Conservation (phyloP, 164 flowering plant species). For the Nelumbo lutea region DNA sequence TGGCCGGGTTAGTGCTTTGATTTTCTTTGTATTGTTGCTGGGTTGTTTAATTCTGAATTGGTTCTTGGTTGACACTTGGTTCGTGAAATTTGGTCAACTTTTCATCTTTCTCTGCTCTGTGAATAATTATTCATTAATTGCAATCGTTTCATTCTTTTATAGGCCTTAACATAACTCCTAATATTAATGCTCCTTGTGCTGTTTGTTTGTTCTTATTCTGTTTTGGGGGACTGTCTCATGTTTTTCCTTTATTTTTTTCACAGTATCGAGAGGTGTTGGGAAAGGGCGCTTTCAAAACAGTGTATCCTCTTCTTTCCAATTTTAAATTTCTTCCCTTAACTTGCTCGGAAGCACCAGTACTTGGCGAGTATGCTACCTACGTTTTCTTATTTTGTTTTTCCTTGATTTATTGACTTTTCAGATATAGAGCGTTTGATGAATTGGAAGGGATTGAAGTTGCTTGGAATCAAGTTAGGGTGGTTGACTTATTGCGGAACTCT, state of each 20-base stretch:
- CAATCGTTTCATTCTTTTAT: neutral
- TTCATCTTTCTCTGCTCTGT: constrained; percentile 5
- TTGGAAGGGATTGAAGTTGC: constrained; percentile 65
- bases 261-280: constrained; percentile 63
- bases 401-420: constrained; percentile 18
- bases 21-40: neutral
- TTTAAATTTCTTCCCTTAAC: neutral
- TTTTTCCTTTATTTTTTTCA: constrained; percentile 8
- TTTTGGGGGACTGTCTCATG: neutral
- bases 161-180: neutral
- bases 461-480: constrained; percentile 63
- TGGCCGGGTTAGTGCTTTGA: constrained; percentile 37
- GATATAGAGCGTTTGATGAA: constrained; percentile 65
- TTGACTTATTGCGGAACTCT: constrained; percentile 51
- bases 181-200: neutral
- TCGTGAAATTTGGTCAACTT: neutral
- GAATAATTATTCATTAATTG: neutral
- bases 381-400: constrained; percentile 6
- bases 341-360: neutral
- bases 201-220: constrained; percentile 4
- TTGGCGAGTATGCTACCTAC: neutral
- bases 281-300: constrained; percentile 62
- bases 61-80: too few species aligned
- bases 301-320: constrained; percentile 22
- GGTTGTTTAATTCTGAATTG: neutral